phyloP scores from a whole-genome alignment of 2,329 filamentous ascomycete genomes.

The Venturia effusa region DNA sequence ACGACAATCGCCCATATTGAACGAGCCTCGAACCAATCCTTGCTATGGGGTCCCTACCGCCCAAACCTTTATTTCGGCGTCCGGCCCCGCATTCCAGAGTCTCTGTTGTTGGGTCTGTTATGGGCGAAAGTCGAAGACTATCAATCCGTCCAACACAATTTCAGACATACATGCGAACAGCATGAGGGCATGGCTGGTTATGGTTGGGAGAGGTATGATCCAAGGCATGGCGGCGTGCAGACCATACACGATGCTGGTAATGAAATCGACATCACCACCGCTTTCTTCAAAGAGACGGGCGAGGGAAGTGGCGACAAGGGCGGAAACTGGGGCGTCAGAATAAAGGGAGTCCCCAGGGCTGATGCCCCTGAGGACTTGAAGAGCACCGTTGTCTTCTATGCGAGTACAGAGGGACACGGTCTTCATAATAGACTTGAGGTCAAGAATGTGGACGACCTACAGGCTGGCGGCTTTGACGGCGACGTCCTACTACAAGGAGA shows the following conservation, averaged over 20 bases:
- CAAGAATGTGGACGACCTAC: constrained; percentile 42
- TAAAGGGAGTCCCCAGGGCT: constrained; percentile 65
- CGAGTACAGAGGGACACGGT: constrained; percentile 63
- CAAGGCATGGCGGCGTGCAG: constrained; percentile 72
- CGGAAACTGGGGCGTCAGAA: constrained; percentile 79
- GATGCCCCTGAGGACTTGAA: constrained; percentile 55
- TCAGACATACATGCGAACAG: constrained; percentile 90
- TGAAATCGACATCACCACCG: constrained; percentile 75
- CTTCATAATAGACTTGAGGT: constrained; percentile 30
- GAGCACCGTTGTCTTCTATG: constrained; percentile 71
- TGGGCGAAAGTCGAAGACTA: constrained; percentile 76
- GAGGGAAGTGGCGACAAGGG: constrained; percentile 51
- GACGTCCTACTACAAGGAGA: constrained; percentile 58
- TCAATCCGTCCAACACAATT: constrained; percentile 56
- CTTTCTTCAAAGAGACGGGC: constrained; percentile 67
- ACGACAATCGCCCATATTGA: constrained; percentile 4
- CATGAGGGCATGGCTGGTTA: constrained; percentile 87
- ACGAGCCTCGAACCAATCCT: constrained; percentile 52
- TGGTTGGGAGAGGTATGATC: constrained; percentile 94
- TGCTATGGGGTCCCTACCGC: constrained; percentile 86
- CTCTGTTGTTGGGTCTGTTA: constrained; percentile 65
- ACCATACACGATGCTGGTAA: constrained; percentile 81
- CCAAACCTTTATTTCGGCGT: constrained; percentile 85
- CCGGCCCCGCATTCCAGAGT: constrained; percentile 64
- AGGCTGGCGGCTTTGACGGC: constrained; percentile 37